These are phyloP conservation scores for Colletotrichum sp. DNA, from an alignment of 2,329 filamentous ascomycete species.

Conservation along the genomic window DNA sequence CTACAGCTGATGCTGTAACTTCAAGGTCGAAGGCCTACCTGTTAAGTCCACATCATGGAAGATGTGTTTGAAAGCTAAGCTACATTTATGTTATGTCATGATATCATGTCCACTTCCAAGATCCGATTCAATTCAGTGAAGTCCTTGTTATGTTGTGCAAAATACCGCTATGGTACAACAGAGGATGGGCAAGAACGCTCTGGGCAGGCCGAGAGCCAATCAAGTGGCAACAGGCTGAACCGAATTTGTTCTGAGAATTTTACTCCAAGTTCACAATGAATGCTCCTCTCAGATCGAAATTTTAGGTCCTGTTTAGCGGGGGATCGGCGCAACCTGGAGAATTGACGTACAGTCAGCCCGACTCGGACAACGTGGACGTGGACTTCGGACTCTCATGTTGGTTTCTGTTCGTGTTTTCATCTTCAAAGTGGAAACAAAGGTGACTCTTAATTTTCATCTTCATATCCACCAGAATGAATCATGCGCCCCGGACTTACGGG, in stretches of 20 bases:
- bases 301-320: background rate
- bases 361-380: background rate
- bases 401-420: background rate
- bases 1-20: background rate
- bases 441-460: background rate
- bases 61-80: background rate
- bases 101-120: too few species aligned
- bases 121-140: background rate
- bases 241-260: background rate
- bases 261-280: rapidly evolving
- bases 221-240: background rate
- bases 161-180: background rate
- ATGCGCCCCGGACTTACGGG: background rate
- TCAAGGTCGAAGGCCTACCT: background rate
- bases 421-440: background rate
- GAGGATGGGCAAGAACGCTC: background rate
- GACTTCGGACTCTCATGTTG: background rate
- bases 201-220: too few species aligned
- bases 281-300: background rate
- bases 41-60: background rate
- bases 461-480: background rate
- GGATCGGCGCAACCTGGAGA: background rate
- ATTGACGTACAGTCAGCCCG: background rate
- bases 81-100: background rate
- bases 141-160: background rate